These are phyloP conservation scores for Cytospora piceicola DNA, from an alignment of 2,329 filamentous ascomycete genomes.

Conservation along the genomic window DNA sequence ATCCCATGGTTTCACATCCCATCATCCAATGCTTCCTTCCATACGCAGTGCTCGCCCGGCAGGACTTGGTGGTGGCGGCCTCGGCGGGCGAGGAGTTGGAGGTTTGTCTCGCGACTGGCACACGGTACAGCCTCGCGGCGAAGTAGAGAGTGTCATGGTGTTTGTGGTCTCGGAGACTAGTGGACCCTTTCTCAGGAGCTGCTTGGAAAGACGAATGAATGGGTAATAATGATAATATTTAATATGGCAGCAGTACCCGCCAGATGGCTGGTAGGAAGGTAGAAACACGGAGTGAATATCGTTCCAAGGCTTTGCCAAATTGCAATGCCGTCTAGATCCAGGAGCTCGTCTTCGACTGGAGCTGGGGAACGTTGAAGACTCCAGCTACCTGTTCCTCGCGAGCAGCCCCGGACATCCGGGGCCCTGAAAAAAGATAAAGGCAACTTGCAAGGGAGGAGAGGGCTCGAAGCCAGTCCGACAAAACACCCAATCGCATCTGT, in stretches of 20 bases:
- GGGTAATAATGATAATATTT: no score
- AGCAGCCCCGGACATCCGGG: no score
- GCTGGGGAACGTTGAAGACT: no score
- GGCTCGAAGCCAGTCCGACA: no score
- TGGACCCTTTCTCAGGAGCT: not conserved
- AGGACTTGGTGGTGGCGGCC: conserved; percentile 40
- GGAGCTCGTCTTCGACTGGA: no score
- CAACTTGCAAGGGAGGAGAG: not conserved
- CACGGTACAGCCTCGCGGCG: not conserved
- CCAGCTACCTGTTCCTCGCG: no score
- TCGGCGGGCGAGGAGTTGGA: conserved; percentile 44
- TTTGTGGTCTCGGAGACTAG: not conserved
- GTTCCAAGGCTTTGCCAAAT: no score
- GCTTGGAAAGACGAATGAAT: not conserved
- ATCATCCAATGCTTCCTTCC: no score
- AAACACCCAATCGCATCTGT: not conserved
- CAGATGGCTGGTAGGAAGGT: not conserved
- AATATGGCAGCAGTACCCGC: not conserved
- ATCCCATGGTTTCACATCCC: not conserved
- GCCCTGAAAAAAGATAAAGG: no score
- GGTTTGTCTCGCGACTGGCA: conserved; percentile 39
- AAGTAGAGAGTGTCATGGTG: conserved; percentile 5
- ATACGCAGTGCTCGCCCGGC: not conserved
- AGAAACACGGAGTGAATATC: no score
- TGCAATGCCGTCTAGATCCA: no score